These are phyloP conservation scores for Hypoxylon sp. DNA, from an alignment of 2,329 filamentous ascomycete species.

Conservation along the genomic window DNA sequence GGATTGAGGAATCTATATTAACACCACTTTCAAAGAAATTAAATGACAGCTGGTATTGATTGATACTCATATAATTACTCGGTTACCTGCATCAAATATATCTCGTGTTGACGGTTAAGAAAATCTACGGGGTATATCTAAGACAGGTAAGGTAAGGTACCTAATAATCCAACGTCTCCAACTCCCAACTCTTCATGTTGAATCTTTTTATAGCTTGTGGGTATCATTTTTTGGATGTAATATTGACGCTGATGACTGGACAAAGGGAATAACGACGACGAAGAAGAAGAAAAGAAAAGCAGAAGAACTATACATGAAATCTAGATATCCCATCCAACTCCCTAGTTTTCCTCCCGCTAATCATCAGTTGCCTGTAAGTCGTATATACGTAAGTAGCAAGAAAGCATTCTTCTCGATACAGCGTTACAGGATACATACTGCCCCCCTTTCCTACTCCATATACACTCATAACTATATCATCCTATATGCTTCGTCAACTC, in stretches of 20 bases:
- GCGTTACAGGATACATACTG: constrained; percentile 10
- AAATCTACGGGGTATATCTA: constrained; percentile 44
- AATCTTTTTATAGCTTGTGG: constrained; percentile 23
- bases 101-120: constrained; percentile 10
- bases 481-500: constrained; percentile 4
- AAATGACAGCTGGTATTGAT: not conserved
- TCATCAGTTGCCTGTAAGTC: constrained; percentile 11
- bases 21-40: not conserved
- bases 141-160: not conserved
- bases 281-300: constrained; percentile 1
- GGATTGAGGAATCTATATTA: not conserved
- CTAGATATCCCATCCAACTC: constrained; percentile 18
- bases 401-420: constrained; percentile 17
- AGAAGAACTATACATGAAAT: constrained; percentile 28
- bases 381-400: constrained; percentile 12
- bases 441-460: not conserved
- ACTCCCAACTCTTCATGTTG: not conserved
- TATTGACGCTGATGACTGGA: constrained; percentile 10
- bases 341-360: constrained; percentile 3
- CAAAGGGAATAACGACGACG: constrained; percentile 1
- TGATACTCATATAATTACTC: not conserved
- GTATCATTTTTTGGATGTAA: constrained; percentile 37
- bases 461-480: constrained; percentile 1
- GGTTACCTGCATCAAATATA: constrained; percentile 10
- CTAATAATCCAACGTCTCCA: not conserved